Base-by-base conservation (phyloP, 2,329 filamentous ascomycete genomes). In the Didymella pomorum region DNA sequence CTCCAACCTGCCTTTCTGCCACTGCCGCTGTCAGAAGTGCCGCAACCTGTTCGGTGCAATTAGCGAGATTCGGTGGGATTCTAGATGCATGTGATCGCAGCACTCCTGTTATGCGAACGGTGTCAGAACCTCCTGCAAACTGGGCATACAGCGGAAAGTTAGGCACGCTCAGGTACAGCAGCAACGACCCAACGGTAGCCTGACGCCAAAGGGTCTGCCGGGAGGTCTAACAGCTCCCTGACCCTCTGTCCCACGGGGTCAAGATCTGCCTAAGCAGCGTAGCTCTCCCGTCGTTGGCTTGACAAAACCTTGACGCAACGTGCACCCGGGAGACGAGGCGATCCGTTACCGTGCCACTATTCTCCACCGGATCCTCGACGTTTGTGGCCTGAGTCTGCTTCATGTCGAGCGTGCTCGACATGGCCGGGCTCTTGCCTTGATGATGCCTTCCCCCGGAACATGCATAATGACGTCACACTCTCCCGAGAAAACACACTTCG, bases 271-370 rank as follows among this genome's bases (percentile, higher is more conserved):
- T 39, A 49, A 35, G 42, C 8, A 52, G 50, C 54, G 65, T 60
- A 52, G 62, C 65, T 64, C 61, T 62, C 60, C 56, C 55, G 60
- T 52, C 42, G 42, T 37, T 42, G 52, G 52, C 52, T 43, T 42
- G 29, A 29, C 51, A 42, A 49, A 64, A 31, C 49, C 41, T 52
- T 48, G 52, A 43, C 37, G 25, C 52, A 56, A 60, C 61, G 31
- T 35, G 35, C 57, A 54, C 48, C 45, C 47, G 47, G 41, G 16
- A 42, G 4, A 26, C 65, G 66, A 64, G 60, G 54, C 66, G 66
- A 67, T 60, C 65, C 66, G 63, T 56, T 48, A 31, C 55, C 48
- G 48, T 48, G 55, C 55, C 55, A 58, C 55, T 58, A 23, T 52
- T 49, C 28, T 52, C 43, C 55, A 29, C 44, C 31, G 33, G 42